Evolutionary conservation across 441 rosid genomes (phyloP).

Genomic region (Theobroma grandiflorum): DNA sequence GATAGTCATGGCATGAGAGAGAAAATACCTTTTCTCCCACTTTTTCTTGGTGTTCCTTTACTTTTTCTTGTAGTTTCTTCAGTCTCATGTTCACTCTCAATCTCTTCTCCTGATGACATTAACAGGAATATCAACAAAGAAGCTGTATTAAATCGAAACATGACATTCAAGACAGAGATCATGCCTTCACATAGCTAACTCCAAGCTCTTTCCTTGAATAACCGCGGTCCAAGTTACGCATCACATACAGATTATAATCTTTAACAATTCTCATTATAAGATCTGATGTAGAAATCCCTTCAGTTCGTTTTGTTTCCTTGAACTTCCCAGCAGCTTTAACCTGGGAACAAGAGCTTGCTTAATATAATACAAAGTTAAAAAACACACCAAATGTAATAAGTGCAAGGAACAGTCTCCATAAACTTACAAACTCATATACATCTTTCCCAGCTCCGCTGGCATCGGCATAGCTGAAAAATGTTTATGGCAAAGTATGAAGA

Average conservation of each 20-base stretch:
- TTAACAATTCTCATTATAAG: constrained; percentile 88
- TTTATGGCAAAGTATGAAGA: constrained; percentile 16
- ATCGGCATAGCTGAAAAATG: constrained; percentile 73
- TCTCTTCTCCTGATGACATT: constrained; percentile 66
- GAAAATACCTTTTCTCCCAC: constrained; percentile 59
- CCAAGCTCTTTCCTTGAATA: constrained; percentile 86
- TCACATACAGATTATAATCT: constrained; percentile 85
- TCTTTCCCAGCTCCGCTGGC: constrained; percentile 87
- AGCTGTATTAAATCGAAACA: background rate
- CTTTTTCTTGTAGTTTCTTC: constrained; percentile 75
- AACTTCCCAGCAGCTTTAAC: constrained; percentile 76
- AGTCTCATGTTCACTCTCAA: constrained; percentile 81
- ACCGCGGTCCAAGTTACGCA: constrained; percentile 89
- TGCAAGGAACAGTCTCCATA: constrained; percentile 21
- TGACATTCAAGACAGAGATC: constrained; percentile 15
- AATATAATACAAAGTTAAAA: constrained; percentile 19
- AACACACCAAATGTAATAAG: background rate
- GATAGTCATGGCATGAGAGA: constrained; percentile 1
- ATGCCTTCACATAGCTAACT: constrained; percentile 90
- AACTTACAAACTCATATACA: constrained; percentile 92
- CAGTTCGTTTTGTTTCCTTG: constrained; percentile 87
- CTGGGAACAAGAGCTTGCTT: constrained; percentile 36
- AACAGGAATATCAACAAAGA: constrained; percentile 13
- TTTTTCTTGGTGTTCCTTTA: constrained; percentile 80
- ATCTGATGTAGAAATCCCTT: constrained; percentile 91